Evolutionary conservation across 306 rosid species (phyloP), one percentile per base, ranked within the genome.

Genomic region (Quercus cerris): DNA sequence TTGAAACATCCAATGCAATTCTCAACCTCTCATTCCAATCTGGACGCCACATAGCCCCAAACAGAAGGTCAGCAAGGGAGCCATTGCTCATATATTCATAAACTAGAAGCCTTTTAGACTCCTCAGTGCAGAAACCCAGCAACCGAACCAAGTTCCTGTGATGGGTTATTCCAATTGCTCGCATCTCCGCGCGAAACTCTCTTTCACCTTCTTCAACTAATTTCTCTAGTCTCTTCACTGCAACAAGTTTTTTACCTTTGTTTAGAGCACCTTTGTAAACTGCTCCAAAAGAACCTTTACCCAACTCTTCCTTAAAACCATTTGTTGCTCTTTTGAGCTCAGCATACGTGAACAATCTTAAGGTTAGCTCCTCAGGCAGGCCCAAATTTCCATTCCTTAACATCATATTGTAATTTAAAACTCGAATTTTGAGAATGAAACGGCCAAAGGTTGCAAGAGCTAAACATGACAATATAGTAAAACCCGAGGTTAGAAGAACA

Each of bases 151-250:
- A 49, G 73, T 76, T 76, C 80, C 51, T 46, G 52, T 46, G 52
- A 11, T 46, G 52, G 52, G 52, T 46, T 46, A 15, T 46, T 46
- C 52, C 52, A 27, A 76, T 76, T 63, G 73, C 68, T 63, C 73
- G 14, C 80, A 76, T 76, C 80, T 76, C 73, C 0, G 80, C 61
- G 0, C 17, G 73, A 0, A 76, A 76, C 61, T 76, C 64, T 44
- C 73, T 63, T 66, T 76, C 80, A 19, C 80, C 80, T 44, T 76
- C 80, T 8, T 76, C 80, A 1, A 76, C 27, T 12, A 63, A 19
- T 46, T 46, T 46, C 0, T 46, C 52, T 0, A 46, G 52, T 46
- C 52, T 0, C 52, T 46, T 46, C 0, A 46, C 52, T 0, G 52
- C 52, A 46, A 46, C 15, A 11, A 46, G 52, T 11, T 11, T 46